phyloP scores from a whole-genome alignment of 805 yeast species.

The Ogataea ramenticola region DNA sequence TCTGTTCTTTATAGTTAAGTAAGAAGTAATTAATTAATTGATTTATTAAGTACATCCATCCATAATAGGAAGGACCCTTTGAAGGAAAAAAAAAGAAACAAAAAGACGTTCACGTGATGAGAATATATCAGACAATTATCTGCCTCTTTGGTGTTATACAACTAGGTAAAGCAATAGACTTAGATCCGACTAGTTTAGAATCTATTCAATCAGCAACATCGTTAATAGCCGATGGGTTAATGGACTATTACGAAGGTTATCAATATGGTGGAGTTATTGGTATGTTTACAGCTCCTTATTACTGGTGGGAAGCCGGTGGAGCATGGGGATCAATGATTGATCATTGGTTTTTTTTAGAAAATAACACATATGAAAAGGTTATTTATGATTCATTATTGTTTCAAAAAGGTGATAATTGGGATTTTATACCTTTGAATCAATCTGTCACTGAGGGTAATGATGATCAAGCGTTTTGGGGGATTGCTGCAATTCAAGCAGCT shows the following conservation, averaged over 20 bases:
- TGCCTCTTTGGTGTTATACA: too few species aligned
- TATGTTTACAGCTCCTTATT: slow-evolving; percentile 82
- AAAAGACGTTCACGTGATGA: too few species aligned
- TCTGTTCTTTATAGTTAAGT: too few species aligned
- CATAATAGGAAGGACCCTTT: too few species aligned
- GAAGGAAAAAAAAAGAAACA: too few species aligned
- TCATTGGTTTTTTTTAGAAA: slow-evolving; percentile 63
- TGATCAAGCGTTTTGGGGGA: slow-evolving; percentile 97
- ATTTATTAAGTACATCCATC: too few species aligned
- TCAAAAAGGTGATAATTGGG: slow-evolving; percentile 67
- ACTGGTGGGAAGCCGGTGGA: slow-evolving; percentile 99
- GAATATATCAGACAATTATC: too few species aligned
- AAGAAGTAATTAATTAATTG: too few species aligned
- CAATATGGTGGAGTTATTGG: slow-evolving; percentile 74
- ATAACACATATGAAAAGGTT: slow-evolving; percentile 54
- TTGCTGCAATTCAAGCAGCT: slow-evolving; percentile 87
- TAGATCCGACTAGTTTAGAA: background rate
- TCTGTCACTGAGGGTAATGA: slow-evolving; percentile 94
- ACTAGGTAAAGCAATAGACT: background rate
- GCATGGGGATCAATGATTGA: slow-evolving; percentile 88
- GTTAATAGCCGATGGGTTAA: slow-evolving; percentile 53
- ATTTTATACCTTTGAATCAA: slow-evolving; percentile 84
- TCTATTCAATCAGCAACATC: slow-evolving; percentile 46
- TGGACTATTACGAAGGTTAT: slow-evolving; percentile 62
- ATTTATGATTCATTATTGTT: slow-evolving; percentile 57